These are phyloP conservation scores for Carnegiea gigantea DNA, from an alignment of 179 eudicot genomes.

Conservation along the genomic window DNA sequence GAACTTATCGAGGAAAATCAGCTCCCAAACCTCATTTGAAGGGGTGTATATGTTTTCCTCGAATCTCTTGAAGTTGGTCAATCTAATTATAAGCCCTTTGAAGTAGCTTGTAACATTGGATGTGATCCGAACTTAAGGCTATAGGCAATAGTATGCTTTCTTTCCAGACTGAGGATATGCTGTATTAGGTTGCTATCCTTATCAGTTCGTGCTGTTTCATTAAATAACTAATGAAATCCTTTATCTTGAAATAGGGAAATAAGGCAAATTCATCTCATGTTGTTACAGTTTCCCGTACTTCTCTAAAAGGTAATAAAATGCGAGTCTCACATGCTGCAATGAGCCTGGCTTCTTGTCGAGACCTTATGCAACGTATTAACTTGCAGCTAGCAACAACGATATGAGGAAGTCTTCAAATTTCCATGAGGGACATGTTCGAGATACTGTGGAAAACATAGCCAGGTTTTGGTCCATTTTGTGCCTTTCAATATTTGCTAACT, in stretches of 20 bases:
- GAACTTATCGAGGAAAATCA: too few species aligned
- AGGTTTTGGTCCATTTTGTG: conserved; percentile 34
- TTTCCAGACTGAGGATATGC: not conserved
- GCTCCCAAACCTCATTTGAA: too few species aligned
- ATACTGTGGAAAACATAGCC: conserved; percentile 22
- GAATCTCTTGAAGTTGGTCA: not conserved
- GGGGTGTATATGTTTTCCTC: not conserved
- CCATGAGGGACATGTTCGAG: conserved; percentile 35
- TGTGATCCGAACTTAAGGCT: not conserved
- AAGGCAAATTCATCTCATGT: conserved; percentile 21
- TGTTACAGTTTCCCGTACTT: conserved; percentile 10
- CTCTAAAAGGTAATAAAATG: conserved; percentile 24
- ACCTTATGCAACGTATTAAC: not conserved
- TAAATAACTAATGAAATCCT: not conserved
- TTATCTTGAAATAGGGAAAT: conserved; percentile 23
- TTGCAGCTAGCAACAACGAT: conserved; percentile 34
- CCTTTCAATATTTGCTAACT: not conserved
- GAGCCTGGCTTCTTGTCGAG: not conserved
- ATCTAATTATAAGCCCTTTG: not conserved
- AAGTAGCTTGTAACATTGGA: not conserved
- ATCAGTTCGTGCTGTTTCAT: not conserved
- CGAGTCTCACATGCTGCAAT: conserved; percentile 14
- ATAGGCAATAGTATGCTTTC: not conserved
- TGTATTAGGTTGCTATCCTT: not conserved
- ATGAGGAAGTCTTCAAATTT: conserved; percentile 45